Evolutionary conservation across 139 green algal species (phyloP), one percentile per base, ranked within the genome.

Genomic region (Tetraselmis chui): DNA sequence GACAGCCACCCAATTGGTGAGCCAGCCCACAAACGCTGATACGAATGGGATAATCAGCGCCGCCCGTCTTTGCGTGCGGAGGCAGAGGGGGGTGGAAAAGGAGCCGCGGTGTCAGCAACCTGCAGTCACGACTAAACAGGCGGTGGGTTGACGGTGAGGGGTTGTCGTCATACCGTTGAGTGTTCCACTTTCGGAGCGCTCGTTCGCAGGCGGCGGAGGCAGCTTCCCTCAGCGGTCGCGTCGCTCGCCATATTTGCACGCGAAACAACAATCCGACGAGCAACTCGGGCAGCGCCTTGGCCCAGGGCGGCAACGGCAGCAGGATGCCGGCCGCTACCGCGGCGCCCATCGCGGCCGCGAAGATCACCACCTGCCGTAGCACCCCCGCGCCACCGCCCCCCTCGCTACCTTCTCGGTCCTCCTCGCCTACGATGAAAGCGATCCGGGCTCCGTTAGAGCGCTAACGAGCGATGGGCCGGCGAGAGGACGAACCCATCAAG

Each of bases 1-100:
- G 28, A 80, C 77, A 28, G 77, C 77, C 29, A 80, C 29, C 77
- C 77, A 80, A 29, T 80, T 80, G 29, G 77, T 80, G 22, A 80
- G 77, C 77, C 77, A 80, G 2, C 77, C 77, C 2, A 80, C 77
- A 32, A 80, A 80, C 2, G 77, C 77, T 23, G 77, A 27, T 29
- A 80, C 77, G 22, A 80, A 32, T 18, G 77, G 77, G 18, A 80
- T 80, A 2, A 31, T 27, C n/a, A 80, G 31, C 24, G 77, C 77
- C 29, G 31, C 77, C 23, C 31, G 29, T 29, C 29, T 80, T 5
- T 67, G 45, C 45, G 45, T 25, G 45, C 11, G 11, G 45, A 18
- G 45, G 45, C 11, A 18, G 45, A 18, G 45, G 45, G 45, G 45
- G 45, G 45, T 5, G 45, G 45, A 18, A 18, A 5, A 67, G 45